phyloP scores from a whole-genome alignment of 140 eudicot species.

The Senecio squalidus region DNA sequence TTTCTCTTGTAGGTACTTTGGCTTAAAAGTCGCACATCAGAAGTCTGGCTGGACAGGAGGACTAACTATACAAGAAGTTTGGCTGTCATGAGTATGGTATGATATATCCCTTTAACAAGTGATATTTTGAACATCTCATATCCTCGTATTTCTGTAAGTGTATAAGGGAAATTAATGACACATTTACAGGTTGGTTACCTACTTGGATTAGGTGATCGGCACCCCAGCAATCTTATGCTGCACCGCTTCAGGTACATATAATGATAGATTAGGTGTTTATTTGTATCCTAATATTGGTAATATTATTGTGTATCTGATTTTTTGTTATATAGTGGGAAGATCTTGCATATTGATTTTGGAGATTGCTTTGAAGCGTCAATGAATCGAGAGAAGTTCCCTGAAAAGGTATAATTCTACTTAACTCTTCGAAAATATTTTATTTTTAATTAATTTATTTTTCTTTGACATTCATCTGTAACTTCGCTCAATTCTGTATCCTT shows the following conservation, averaged over 20 bases:
- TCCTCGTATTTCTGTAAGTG: neutral
- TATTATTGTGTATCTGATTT: neutral
- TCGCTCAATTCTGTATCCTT: neutral
- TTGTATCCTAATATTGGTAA: conserved; percentile 3
- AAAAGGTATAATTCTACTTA: conserved; percentile 47
- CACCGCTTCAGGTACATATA: conserved; percentile 76
- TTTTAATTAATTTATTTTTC: neutral
- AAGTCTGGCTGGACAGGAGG: conserved; percentile 94
- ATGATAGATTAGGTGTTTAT: neutral
- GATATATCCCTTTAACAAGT: conserved; percentile 4
- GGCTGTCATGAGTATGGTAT: conserved; percentile 99
- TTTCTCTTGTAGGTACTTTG: conserved; percentile 66
- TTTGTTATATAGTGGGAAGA: conserved; percentile 69
- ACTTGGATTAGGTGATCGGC: conserved; percentile 99
- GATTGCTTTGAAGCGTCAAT: conserved; percentile 99
- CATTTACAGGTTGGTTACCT: conserved; percentile 85
- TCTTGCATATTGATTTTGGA: conserved; percentile 97
- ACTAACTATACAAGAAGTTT: conserved; percentile 96
- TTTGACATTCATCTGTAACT: neutral
- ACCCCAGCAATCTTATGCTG: conserved; percentile 99
- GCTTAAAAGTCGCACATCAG: conserved; percentile 97
- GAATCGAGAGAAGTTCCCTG: conserved; percentile 98
- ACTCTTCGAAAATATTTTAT: neutral
- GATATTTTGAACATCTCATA: neutral
- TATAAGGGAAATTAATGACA: conserved; percentile 5